Evolutionary conservation across 768 basidiomycete species (phyloP), one percentile per base, ranked within the genome.

Genomic region (Phlebiopsis flavidoalba): DNA sequence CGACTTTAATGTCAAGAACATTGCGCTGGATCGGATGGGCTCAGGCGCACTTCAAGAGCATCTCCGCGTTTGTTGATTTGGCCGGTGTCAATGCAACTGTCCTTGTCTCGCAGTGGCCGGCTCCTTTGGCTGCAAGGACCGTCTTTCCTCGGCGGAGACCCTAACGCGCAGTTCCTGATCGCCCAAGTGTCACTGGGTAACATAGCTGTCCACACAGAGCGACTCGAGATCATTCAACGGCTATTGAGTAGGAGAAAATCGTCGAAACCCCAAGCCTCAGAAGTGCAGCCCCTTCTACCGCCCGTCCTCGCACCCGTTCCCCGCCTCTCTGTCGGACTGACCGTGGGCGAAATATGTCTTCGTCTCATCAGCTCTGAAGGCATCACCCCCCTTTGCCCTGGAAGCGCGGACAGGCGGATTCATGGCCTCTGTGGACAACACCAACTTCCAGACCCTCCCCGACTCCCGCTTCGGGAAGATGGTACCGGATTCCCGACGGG

Each of bases 51-150:
- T 64, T 12, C 60, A 63, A 52, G 66, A 70, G 37, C 66, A 66
- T 37, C 52, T 71, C 2, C 77, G 76, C n/a, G 65, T 87, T n/a
- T 14, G 64, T 80, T 37, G 76, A 73, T 15, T 61, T 86, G 15
- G 78, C 78, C 22, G 69, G 73, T 5, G 57, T 80, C 15, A 64
- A 74, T 36, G 62, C 82, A 24, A 71, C 79, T 52, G 68, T 74
- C 1, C 70, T 88, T 22, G 70, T 78, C 21, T 79, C 79, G 2
- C 83, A 85, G 69, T 91, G 87, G 87, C 84, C 86, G 8, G 70
- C 79, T 46, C 81, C 80, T n/a, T n/a, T 81, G 81, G 75, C 71
- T 87, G 33, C 71, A 72, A 35, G 70, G 77, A 2, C 74, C 80
- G 21, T 73, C 79, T 0, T 83, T 86, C 65, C 69, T 86, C 48